Evolutionary conservation across 164 flowering plant genomes (phyloP).

Genomic region (Piper longum): DNA sequence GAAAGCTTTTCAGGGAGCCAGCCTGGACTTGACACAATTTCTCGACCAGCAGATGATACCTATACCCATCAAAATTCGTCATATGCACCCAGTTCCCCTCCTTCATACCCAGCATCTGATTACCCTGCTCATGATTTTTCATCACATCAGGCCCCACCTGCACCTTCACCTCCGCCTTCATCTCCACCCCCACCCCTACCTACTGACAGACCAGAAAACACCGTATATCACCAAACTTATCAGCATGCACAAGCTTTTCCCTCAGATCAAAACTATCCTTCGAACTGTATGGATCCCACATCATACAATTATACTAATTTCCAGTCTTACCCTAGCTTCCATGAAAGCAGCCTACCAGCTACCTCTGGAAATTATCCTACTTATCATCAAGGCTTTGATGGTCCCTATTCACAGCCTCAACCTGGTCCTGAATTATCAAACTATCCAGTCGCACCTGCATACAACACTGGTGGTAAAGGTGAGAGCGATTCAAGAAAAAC

Average conservation of each 20-base stretch:
- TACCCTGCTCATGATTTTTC: constrained; percentile 39
- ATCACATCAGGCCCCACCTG: background rate
- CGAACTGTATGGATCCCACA: constrained; percentile 31
- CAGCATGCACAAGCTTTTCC: constrained; percentile 30
- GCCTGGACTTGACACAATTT: constrained; percentile 31
- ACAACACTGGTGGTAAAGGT: constrained; percentile 15
- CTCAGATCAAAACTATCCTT: constrained; percentile 33
- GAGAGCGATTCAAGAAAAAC: constrained; percentile 21
- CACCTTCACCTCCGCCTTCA: constrained; percentile 28
- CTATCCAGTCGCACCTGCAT: constrained; percentile 12
- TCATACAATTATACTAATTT: constrained; percentile 43
- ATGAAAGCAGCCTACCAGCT: constrained; percentile 65
- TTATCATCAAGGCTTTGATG: constrained; percentile 42
- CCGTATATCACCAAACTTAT: constrained; percentile 34
- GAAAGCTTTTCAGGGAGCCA: constrained; percentile 14
- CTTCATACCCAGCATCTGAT: constrained; percentile 12
- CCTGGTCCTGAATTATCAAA: constrained; percentile 1
- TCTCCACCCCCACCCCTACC: constrained; percentile 28
- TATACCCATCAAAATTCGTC: constrained; percentile 17
- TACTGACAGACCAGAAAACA: constrained; percentile 24
- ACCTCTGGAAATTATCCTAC: constrained; percentile 58
- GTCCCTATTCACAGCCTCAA: constrained; percentile 25
- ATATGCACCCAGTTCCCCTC: constrained; percentile 9
- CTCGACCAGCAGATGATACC: constrained; percentile 19
- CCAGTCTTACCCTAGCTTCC: constrained; percentile 77